Percentiles rank a stretch among this genome's conserved stretches.
Conservation (phyloP, 148 eudicot species). For the Chenopodium quinoa region DNA sequence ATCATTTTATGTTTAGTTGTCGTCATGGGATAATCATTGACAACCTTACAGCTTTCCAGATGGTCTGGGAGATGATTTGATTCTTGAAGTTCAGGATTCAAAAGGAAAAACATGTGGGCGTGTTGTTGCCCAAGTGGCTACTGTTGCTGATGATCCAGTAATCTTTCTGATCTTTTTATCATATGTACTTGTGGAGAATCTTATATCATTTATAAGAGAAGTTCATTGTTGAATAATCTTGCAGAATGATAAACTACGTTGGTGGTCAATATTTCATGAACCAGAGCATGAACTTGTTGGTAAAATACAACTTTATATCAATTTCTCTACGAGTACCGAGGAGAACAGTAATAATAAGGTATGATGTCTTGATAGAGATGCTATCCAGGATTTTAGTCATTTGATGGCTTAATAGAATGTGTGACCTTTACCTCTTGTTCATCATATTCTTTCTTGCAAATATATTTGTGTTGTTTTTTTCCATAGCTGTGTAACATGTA, state of each 20-base stretch:
- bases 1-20: background rate
- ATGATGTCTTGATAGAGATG: background rate
- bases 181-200: background rate
- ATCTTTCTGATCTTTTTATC: slow-evolving; percentile 19
- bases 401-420: background rate
- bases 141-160: slow-evolving; percentile 82
- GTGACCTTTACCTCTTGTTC: slow-evolving; percentile 1
- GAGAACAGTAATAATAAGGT: slow-evolving; percentile 73
- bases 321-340: slow-evolving; percentile 69
- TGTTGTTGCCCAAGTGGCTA: slow-evolving; percentile 82
- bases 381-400: background rate
- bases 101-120: slow-evolving; percentile 80
- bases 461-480: too few species aligned
- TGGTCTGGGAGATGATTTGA: slow-evolving; percentile 87
- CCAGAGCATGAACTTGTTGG: slow-evolving; percentile 98
- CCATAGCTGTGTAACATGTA: background rate
- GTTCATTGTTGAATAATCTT: slow-evolving; percentile 21
- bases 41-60: slow-evolving; percentile 81
- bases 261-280: slow-evolving; percentile 89
- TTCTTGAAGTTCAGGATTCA: slow-evolving; percentile 78
- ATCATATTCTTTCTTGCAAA: background rate
- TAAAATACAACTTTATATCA: slow-evolving; percentile 70
- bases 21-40: slow-evolving; percentile 23
- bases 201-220: background rate
- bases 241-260: slow-evolving; percentile 94